These are phyloP conservation scores for Ilyonectria destructans DNA, from an alignment of 2,329 filamentous ascomycete species.

Conservation along the genomic window DNA sequence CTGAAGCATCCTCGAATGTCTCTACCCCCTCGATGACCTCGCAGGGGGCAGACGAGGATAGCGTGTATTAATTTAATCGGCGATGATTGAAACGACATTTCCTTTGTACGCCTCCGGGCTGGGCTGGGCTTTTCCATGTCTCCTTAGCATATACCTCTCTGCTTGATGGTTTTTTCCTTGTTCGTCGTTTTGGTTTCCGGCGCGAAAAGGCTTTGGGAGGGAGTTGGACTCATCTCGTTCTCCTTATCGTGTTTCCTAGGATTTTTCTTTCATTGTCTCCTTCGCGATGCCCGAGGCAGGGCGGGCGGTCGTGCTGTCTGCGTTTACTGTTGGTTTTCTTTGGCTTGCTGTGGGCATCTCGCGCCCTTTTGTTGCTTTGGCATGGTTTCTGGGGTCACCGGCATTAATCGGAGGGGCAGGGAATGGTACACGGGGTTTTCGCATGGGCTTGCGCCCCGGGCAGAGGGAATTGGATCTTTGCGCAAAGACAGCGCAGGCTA, in stretches of 20 bases:
- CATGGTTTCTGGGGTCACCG: conserved; percentile 47
- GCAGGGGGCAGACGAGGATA: conserved; percentile 80
- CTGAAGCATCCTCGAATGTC: conserved; percentile 78
- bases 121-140: conserved; percentile 47
- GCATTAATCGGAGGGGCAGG: conserved; percentile 49
- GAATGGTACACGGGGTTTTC: conserved; percentile 50
- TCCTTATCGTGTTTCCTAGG: conserved; percentile 49
- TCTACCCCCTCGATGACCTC: conserved; percentile 82
- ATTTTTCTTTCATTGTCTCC: conserved; percentile 49
- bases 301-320: conserved; percentile 53
- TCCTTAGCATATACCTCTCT: conserved; percentile 54
- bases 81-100: conserved; percentile 69
- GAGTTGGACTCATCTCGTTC: conserved; percentile 49
- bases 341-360: conserved; percentile 38
- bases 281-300: conserved; percentile 57
- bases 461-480: conserved; percentile 52
- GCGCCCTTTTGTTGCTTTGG: conserved; percentile 37
- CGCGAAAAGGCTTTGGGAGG: conserved; percentile 47
- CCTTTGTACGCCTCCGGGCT: conserved; percentile 54
- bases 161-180: conserved; percentile 51
- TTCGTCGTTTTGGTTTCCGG: conserved; percentile 38
- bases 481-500: conserved; percentile 58
- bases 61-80: conserved; percentile 74
- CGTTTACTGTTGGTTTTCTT: conserved; percentile 36
- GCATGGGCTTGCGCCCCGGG: conserved; percentile 48